Base-by-base conservation (phyloP, 768 basidiomycete species). In the Russula lepida region DNA sequence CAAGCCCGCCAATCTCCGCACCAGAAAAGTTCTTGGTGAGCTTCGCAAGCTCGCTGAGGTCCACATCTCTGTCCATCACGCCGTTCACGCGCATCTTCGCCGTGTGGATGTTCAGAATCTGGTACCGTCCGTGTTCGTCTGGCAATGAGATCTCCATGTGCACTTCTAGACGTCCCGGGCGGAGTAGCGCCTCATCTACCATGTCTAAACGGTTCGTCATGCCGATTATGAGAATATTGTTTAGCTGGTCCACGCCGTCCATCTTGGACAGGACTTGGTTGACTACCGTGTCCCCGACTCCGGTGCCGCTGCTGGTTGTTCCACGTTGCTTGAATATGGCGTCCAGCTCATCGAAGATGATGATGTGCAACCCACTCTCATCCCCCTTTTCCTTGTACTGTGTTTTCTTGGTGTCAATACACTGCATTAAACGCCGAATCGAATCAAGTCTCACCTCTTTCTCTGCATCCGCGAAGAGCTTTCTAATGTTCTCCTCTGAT, bases 91-190 rank as follows among this genome's bases (percentile, higher is more conserved):
- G 84, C 97, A 99, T 99, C 75, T 93, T 95, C 55, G 81, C 70
- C 0, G 97, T 99, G 72, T 99, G 97, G 69, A 99, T 99, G 66
- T 78, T 89, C 62, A 99, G 80, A 68, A 98, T 99, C 74, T 99
- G 97, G 60, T 80, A 77, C 2, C 97, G 89, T 30, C 97, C 97
- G 2, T 86, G 75, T 69, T 93, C 95, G 69, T 98, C 95, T 0
- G 97, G 97, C 0, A 99, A 79, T 3, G 95, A 98, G 63, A 99
- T 98, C 75, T 99, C 97, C 88, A 99, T 97, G 74, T 98, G 97
- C 15, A 98, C 95, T 72, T 99, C 97, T 50, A 99, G 86, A 78
- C 97, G 95, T 46, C 97, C 97, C 1, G 97, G 95, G 68, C 97
- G 94, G 6, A 98, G 81, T 2, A 98, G 81, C 8, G 95, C 97